Evolutionary conservation across 2,329 filamentous ascomycete species (phyloP).

Genomic region (Trichoderma arundinaceum): DNA sequence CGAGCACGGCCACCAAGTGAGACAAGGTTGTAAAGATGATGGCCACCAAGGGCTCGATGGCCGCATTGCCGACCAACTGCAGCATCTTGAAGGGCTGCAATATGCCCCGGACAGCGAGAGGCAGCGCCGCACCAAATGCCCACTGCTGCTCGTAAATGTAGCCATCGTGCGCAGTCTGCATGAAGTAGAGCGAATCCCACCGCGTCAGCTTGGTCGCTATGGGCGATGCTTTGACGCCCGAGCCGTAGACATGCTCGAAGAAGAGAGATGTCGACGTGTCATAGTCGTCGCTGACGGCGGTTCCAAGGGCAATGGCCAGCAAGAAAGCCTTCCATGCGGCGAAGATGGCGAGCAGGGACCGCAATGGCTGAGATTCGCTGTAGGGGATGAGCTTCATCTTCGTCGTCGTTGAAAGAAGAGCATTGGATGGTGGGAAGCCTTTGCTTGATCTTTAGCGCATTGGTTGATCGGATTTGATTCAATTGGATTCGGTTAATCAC

Average conservation of each 20-base stretch:
- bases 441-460: background rate
- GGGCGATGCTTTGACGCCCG: constrained; percentile 47
- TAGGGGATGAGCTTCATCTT: constrained; percentile 21
- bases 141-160: constrained; percentile 82
- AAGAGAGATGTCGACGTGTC: constrained; percentile 74
- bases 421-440: background rate
- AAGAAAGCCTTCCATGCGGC: constrained; percentile 70
- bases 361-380: constrained; percentile 34
- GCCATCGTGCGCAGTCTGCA: constrained; percentile 65
- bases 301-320: constrained; percentile 62
- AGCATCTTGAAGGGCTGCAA: constrained; percentile 39
- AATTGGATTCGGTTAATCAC: fast-evolving
- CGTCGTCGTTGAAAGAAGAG: background rate
- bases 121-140: constrained; percentile 70
- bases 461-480: background rate
- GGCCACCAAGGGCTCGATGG: constrained; percentile 58
- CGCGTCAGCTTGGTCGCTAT: constrained; percentile 66
- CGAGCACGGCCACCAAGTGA: constrained; percentile 76
- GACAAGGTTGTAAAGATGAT: constrained; percentile 72
- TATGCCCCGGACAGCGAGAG: constrained; percentile 49
- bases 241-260: constrained; percentile 44
- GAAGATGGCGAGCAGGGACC: constrained; percentile 52
- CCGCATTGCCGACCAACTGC: constrained; percentile 34
- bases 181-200: constrained; percentile 84
- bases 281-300: constrained; percentile 66